Conservation (phyloP, 2,329 filamentous ascomycete species). For the Fusarium nygamai region DNA sequence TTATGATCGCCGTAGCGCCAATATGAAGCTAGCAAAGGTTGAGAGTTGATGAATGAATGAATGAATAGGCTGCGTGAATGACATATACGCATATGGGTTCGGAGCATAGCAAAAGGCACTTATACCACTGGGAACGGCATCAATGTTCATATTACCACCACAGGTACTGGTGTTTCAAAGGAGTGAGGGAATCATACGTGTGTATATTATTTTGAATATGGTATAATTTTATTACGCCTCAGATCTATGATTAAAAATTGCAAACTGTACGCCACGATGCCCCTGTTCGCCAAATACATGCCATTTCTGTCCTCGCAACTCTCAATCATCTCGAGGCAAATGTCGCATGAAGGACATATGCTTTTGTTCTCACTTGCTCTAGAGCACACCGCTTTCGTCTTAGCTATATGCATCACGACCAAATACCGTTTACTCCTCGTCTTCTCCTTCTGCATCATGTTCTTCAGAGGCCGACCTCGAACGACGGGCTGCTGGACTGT, state of each 20-base stretch:
- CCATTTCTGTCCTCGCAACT: slow-evolving; percentile 10
- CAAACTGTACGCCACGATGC: slow-evolving; percentile 31
- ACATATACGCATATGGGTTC: background rate
- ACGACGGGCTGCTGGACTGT: slow-evolving; percentile 37
- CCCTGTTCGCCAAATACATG: slow-evolving; percentile 22
- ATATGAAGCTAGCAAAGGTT: slow-evolving; percentile 35
- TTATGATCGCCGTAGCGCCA: slow-evolving; percentile 51
- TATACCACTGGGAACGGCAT: slow-evolving; percentile 9
- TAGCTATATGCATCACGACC: slow-evolving; percentile 55
- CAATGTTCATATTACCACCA: background rate
- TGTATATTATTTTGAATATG: slow-evolving; percentile 2
- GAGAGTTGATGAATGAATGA: background rate
- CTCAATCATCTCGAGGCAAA: background rate
- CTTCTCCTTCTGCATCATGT: slow-evolving; percentile 59
- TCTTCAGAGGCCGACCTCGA: slow-evolving; percentile 47
- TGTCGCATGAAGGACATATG: slow-evolving; percentile 9
- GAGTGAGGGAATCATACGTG: background rate
- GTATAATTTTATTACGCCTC: slow-evolving; percentile 14
- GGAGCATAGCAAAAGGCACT: slow-evolving; percentile 2
- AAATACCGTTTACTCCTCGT: slow-evolving; percentile 47
- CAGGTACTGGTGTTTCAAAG: background rate
- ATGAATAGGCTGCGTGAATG: background rate
- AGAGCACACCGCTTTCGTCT: slow-evolving; percentile 47
- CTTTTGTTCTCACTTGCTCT: background rate
- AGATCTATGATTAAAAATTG: slow-evolving; percentile 37